Conservation (phyloP, 768 basidiomycete species). For the Porphyrellus cyaneotinctus region DNA sequence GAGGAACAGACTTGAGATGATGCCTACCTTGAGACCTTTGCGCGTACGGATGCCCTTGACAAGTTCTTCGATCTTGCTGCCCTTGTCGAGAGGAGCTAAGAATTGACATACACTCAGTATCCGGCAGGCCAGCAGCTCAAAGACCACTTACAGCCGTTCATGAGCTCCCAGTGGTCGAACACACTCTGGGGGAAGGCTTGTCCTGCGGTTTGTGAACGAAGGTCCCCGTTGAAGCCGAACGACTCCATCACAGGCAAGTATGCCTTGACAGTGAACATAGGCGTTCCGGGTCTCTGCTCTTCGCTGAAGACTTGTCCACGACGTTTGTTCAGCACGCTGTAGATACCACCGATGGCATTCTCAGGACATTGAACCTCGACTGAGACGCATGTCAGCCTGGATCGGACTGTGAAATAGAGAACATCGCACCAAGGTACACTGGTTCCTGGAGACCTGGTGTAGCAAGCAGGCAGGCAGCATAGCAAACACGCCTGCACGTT, state of each 20-base stretch:
- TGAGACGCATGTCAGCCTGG: conserved; percentile 28
- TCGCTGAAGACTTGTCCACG: conserved; percentile 98
- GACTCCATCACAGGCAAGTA: conserved; percentile 90
- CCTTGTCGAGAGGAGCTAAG: conserved; percentile 77
- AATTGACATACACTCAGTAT: conserved; percentile 3
- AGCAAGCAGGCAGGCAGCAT: conserved; percentile 92
- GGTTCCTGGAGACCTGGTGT: conserved; percentile 93
- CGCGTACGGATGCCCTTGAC: conserved; percentile 78
- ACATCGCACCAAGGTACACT: conserved; percentile 73
- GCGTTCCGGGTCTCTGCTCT: conserved; percentile 95
- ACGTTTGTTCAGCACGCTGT: conserved; percentile 89
- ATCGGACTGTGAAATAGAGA: background rate
- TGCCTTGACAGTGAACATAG: conserved; percentile 99
- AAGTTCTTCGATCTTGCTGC: conserved; percentile 84
- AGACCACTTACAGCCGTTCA: conserved; percentile 67
- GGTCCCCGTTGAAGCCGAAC: conserved; percentile 97
- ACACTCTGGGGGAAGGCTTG: conserved; percentile 98
- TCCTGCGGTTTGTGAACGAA: conserved; percentile 87
- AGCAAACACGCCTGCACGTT: conserved; percentile 91
- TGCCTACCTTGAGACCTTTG: conserved; percentile 88
- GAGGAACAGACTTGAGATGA: background rate
- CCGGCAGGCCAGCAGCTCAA: background rate
- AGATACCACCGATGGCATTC: conserved; percentile 96
- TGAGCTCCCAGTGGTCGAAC: conserved; percentile 89
- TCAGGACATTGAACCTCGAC: conserved; percentile 99